Conservation (phyloP, 805 yeast species). For the Debaryomyces castellii region DNA sequence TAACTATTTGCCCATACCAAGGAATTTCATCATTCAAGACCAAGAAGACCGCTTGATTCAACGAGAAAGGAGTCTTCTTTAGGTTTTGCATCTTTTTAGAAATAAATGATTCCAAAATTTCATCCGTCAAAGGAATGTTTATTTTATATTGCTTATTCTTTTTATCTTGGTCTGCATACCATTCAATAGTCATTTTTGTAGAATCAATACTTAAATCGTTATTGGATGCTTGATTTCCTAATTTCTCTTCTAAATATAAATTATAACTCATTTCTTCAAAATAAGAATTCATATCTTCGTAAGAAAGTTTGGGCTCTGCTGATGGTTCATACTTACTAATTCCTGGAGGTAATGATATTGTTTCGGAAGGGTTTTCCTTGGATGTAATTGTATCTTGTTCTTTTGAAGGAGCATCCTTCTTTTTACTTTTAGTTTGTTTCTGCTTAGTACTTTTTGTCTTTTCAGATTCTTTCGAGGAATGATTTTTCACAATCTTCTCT, state of each 20-base stretch:
- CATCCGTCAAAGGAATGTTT: slow-evolving; percentile 44
- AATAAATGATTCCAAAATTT: slow-evolving; percentile 48
- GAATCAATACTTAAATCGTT: slow-evolving; percentile 37
- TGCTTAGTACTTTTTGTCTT: background rate
- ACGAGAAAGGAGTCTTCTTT: slow-evolving; percentile 58
- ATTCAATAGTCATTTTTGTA: slow-evolving; percentile 49
- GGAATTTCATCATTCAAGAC: slow-evolving; percentile 48
- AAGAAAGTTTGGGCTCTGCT: slow-evolving; percentile 42
- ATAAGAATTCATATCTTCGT: slow-evolving; percentile 51
- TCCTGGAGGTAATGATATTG: slow-evolving; percentile 21
- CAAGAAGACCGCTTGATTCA: slow-evolving; percentile 58
- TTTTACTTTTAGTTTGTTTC: background rate
- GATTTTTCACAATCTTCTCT: background rate
- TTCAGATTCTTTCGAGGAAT: background rate
- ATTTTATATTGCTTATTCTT: slow-evolving; percentile 41
- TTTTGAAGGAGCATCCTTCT: background rate
- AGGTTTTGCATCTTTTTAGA: slow-evolving; percentile 51
- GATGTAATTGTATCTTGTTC: background rate
- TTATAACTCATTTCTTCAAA: slow-evolving; percentile 60
- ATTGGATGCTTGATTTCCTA: slow-evolving; percentile 33
- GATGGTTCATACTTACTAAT: slow-evolving; percentile 33
- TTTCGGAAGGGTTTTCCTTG: background rate
- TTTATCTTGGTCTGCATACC: slow-evolving; percentile 48
- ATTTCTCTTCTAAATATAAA: slow-evolving; percentile 60
- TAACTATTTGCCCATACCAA: slow-evolving; percentile 62